These are phyloP conservation scores for Dendrocalamus sinicus DNA, from an alignment of 176 grass and related monocot genomes.

Conservation along the genomic window DNA sequence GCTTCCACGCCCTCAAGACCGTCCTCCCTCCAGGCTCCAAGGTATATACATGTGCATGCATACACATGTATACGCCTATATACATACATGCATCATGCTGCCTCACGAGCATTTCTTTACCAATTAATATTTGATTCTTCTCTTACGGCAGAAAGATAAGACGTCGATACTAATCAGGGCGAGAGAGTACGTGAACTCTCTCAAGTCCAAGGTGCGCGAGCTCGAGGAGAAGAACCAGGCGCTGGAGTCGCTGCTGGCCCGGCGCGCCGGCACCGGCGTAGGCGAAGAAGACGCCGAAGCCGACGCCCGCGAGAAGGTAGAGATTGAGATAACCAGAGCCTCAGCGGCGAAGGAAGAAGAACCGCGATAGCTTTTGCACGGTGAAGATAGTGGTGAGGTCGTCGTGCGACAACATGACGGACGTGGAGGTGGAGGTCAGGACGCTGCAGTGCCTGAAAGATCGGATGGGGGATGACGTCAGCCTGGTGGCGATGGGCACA, in stretches of 20 bases:
- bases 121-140: neutral
- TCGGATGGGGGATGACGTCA: conserved; percentile 42
- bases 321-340: conserved; percentile 54
- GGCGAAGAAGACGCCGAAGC: neutral
- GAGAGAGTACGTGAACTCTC: conserved; percentile 66
- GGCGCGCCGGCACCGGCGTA: neutral
- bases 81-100: neutral
- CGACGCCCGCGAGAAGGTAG: conserved; percentile 20
- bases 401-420: conserved; percentile 41
- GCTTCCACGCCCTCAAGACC: conserved; percentile 71
- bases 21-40: conserved; percentile 74
- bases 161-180: conserved; percentile 76
- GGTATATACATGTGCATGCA: conserved; percentile 9
- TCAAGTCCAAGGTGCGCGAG: conserved; percentile 59
- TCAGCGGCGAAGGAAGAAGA: conserved; percentile 18
- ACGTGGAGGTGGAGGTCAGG: conserved; percentile 55
- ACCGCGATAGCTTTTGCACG: conserved; percentile 26
- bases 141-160: conserved; percentile 71
- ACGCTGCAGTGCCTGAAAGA: conserved; percentile 62
- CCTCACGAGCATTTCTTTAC: neutral
- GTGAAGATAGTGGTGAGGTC: conserved; percentile 52
- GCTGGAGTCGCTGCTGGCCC: conserved; percentile 50
- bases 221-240: conserved; percentile 78
- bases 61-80: neutral
- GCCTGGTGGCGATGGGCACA: conserved; percentile 58